Evolutionary conservation across 1,284 basidiomycete species (phyloP).

Genomic region (Austroboletus rostrupii): DNA sequence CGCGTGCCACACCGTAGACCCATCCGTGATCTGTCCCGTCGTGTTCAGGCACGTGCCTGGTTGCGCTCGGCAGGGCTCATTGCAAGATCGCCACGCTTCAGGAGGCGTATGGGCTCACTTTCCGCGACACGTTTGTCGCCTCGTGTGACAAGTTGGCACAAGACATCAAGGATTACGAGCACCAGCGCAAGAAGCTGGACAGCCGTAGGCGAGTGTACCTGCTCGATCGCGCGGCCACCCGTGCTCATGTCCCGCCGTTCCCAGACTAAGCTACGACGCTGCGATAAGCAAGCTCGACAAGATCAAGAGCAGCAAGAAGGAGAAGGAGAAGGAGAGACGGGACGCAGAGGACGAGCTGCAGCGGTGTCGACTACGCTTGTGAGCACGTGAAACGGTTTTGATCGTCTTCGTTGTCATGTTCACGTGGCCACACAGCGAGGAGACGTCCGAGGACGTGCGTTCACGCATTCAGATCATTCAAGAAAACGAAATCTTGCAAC

Average conservation of each 20-base stretch:
- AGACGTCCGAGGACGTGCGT: slow-evolving; percentile 75
- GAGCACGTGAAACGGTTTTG: slow-evolving; percentile 27
- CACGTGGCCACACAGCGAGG: slow-evolving; percentile 54
- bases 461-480: slow-evolving; percentile 73
- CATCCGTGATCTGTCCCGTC: not conserved
- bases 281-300: slow-evolving; percentile 66
- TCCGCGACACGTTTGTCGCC: slow-evolving; percentile 67
- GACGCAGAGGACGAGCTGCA: slow-evolving; percentile 78
- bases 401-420: not conserved
- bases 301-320: slow-evolving; percentile 61
- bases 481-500: slow-evolving; percentile 68
- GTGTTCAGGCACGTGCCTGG: slow-evolving; percentile 58
- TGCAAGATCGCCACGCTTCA: slow-evolving; percentile 79
- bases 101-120: slow-evolving; percentile 68
- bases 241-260: not conserved
- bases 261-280: slow-evolving; percentile 73
- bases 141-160: slow-evolving; percentile 60
- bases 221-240: not conserved
- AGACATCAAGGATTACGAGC: slow-evolving; percentile 70
- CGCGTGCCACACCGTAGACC: not conserved
- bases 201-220: slow-evolving; percentile 56
- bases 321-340: slow-evolving; percentile 62
- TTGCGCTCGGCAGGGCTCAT: slow-evolving; percentile 73
- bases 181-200: slow-evolving; percentile 74
- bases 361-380: slow-evolving; percentile 71